Evolutionary conservation across 352 stramenopile genomes (phyloP), one percentile per base, ranked within the genome.

Genomic region (Pythium periplocum): DNA sequence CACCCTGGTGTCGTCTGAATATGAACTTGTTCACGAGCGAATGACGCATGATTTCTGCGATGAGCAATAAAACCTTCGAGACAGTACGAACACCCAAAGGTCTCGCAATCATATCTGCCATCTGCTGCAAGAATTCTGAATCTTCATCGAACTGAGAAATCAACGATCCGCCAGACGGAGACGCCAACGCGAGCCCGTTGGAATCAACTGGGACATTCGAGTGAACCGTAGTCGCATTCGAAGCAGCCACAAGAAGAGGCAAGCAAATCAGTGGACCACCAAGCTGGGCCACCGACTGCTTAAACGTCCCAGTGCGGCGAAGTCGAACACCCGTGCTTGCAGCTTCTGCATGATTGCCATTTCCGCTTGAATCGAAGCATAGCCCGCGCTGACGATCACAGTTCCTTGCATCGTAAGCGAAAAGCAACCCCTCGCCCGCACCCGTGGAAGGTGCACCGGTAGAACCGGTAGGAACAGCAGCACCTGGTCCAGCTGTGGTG

Each of bases 1-100:
- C 80, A 33, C 78, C 80, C 68, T 90, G 79, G 50, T 83, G 79
- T 36, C 83, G 73, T 48, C 83, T 76, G 43, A 89, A 93, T 31
- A 86, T 90, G 61, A 92, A 89, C 57, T 94, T 92, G 68, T 94
- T 94, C 35, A 92, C 79, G 26, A 86, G 68, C 34, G 83, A 94
- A 58, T 92, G 81, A 33, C 83, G 79, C 73, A 94, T 87, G 52
- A 90, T 91, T 55, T 94, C 83, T 4, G 79, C 83, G 34, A 94
- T 75, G 26, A 94, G 50, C 32, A 87, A 54, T 7, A 94, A 69
- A 26, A 92, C 81, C 50, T 88, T 88, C 2, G 81, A 76, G 38
- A 94, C 77, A 55, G 69, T 86, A 38, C 61, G 73, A 26, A 82
- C 63, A 9, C 81, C 81, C 39, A 94, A 70, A 4, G 83, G 80